phyloP scores from a whole-genome alignment of 208 protist genomes.

The Acanthamoeba sp. region DNA sequence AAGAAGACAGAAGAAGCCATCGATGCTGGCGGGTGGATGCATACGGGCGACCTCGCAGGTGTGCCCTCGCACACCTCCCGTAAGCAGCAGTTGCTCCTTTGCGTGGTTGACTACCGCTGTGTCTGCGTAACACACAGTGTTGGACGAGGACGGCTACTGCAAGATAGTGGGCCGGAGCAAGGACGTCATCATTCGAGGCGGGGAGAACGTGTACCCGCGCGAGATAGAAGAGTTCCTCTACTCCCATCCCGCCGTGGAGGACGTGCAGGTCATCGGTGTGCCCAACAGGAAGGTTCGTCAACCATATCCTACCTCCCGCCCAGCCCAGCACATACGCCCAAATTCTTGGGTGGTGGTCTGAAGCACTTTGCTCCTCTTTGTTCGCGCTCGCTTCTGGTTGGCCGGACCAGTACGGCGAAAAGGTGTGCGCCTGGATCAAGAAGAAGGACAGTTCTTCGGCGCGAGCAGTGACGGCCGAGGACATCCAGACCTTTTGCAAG shows the following conservation, averaged over 20 bases:
- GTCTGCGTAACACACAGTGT: constrained; percentile 7
- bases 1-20: constrained; percentile 75
- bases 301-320: too few relatives aligned
- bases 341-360: too few relatives aligned
- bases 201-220: constrained; percentile 89
- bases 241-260: constrained; percentile 72
- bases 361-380: not conserved
- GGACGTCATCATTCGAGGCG: constrained; percentile 90
- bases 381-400: not conserved
- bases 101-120: too few relatives aligned
- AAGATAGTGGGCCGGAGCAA: constrained; percentile 87
- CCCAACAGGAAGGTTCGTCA: constrained; percentile 7
- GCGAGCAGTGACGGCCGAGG: constrained; percentile 61
- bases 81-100: too few relatives aligned
- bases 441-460: constrained; percentile 50
- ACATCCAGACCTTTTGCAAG: constrained; percentile 78
- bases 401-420: constrained; percentile 77
- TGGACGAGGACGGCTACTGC: constrained; percentile 86
- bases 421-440: constrained; percentile 85
- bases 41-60: constrained; percentile 84
- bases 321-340: too few relatives aligned
- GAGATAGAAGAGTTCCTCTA: constrained; percentile 89
- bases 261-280: constrained; percentile 85
- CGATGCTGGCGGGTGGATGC: constrained; percentile 86
- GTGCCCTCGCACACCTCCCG: not conserved